Evolutionary conservation across 192 early-diverging fungal species (phyloP).

Genomic region (Dissophora ornata): DNA sequence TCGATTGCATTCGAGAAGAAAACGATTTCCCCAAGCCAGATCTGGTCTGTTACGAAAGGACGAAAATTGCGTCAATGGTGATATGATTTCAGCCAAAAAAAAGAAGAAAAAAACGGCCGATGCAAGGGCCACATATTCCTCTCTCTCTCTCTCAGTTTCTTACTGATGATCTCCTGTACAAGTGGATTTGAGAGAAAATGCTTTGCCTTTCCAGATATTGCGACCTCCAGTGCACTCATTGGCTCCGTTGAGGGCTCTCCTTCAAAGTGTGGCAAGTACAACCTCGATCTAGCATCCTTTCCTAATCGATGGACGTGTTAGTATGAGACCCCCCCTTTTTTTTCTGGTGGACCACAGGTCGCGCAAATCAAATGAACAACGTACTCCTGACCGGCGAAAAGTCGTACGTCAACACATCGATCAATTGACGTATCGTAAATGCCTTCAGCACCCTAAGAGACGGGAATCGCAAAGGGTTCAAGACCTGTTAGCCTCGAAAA

Average conservation of each 20-base stretch:
- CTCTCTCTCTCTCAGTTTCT: neutral
- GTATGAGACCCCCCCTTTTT: too few relatives aligned
- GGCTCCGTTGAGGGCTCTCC: slow-evolving; percentile 43
- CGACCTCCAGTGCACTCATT: slow-evolving; percentile 56
- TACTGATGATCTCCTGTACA: slow-evolving; percentile 58
- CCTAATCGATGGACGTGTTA: too few relatives aligned
- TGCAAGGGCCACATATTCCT: too few relatives aligned
- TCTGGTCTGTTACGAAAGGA: slow-evolving; percentile 41
- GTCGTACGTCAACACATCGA: slow-evolving; percentile 55
- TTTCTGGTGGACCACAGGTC: too few relatives aligned
- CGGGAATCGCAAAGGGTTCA: too few relatives aligned
- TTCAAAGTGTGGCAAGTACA: slow-evolving; percentile 44
- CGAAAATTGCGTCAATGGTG: neutral
- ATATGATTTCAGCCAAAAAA: neutral
- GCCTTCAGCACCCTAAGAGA: slow-evolving; percentile 43
- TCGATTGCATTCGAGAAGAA: slow-evolving; percentile 56
- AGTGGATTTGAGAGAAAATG: slow-evolving; percentile 53
- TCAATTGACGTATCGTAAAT: slow-evolving; percentile 46
- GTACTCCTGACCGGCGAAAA: slow-evolving; percentile 50
- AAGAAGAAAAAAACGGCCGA: neutral
- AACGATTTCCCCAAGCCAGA: slow-evolving; percentile 56
- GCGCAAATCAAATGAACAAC: neutral
- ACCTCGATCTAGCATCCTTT: slow-evolving; percentile 17
- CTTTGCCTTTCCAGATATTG: slow-evolving; percentile 56
- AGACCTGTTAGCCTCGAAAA: too few relatives aligned